These are phyloP conservation scores for Zymoseptoria crescenta DNA, from an alignment of 2,329 filamentous ascomycete species.

Conservation along the genomic window DNA sequence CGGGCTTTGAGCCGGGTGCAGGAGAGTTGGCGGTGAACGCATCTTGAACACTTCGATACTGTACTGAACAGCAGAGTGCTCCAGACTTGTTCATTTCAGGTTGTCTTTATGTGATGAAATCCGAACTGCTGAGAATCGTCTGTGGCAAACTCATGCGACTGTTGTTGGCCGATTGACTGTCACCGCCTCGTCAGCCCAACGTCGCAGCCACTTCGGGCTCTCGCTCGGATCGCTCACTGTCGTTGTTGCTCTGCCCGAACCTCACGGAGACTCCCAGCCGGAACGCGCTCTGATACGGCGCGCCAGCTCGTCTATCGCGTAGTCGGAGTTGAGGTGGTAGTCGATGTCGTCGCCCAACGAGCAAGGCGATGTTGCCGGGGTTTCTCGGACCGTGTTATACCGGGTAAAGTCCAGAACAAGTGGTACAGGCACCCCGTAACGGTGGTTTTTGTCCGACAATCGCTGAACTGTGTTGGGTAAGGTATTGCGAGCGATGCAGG, in stretches of 20 bases:
- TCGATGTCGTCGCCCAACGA: background rate
- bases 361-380: background rate
- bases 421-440: background rate
- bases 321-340: background rate
- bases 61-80: background rate
- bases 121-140: background rate
- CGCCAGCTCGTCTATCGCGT: background rate
- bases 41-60: background rate
- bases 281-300: background rate
- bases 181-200: background rate
- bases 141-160: background rate
- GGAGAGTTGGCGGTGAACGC: background rate
- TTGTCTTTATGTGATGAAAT: background rate
- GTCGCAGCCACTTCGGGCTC: background rate
- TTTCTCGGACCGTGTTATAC: background rate
- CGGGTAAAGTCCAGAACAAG: background rate
- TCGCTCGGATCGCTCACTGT: background rate
- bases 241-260: background rate
- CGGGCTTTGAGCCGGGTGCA: background rate
- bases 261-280: background rate
- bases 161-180: background rate
- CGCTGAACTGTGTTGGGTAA: background rate
- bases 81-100: background rate
- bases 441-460: too few species aligned
- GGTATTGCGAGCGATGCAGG: background rate